Percentiles rank a stretch among this genome's conserved stretches.
phyloP scores from a whole-genome alignment of 2,329 filamentous ascomycete species.

The Epichloe sylvatica region DNA sequence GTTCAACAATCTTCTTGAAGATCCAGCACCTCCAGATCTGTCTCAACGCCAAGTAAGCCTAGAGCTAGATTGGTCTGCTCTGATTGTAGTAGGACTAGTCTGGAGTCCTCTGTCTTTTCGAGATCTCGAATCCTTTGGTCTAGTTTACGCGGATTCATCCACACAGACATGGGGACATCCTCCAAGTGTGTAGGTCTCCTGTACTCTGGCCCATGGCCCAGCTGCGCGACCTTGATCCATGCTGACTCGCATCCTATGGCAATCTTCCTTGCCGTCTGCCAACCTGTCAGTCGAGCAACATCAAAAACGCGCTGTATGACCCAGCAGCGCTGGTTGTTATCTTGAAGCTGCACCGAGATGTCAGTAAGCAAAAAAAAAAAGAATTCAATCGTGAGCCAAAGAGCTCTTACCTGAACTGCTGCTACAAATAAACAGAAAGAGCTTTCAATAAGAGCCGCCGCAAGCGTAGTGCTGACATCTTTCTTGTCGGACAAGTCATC shows the following conservation, averaged over 20 bases:
- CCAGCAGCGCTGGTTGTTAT: conserved; percentile 62
- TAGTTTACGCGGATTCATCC: conserved; percentile 36
- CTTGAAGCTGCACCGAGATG: conserved; percentile 24
- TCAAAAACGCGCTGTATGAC: conserved; percentile 59
- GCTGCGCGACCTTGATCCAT: conserved; percentile 63
- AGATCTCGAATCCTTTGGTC: conserved; percentile 37
- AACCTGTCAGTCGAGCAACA: conserved; percentile 69
- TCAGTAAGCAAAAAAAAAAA: neutral
- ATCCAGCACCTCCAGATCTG: conserved; percentile 53
- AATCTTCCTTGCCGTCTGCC: conserved; percentile 71
- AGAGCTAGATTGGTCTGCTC: conserved; percentile 62
- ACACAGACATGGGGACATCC: conserved; percentile 26
- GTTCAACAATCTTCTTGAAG: conserved; percentile 28
- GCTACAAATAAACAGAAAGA: conserved; percentile 78
- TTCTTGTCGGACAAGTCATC: conserved; percentile 37
- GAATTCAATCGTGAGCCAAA: neutral
- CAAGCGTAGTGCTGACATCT: conserved; percentile 62
- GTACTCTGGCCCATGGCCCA: conserved; percentile 67
- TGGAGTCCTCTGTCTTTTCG: conserved; percentile 25
- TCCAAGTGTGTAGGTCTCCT: conserved; percentile 29
- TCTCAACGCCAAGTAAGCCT: conserved; percentile 64
- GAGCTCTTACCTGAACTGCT: conserved; percentile 48
- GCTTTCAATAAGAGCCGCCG: conserved; percentile 69
- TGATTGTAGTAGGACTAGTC: conserved; percentile 45
- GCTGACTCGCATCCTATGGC: conserved; percentile 70